These are phyloP conservation scores for Microbotryum lychnidis-dioicae DNA, from an alignment of 1,284 basidiomycete genomes.

Conservation along the genomic window DNA sequence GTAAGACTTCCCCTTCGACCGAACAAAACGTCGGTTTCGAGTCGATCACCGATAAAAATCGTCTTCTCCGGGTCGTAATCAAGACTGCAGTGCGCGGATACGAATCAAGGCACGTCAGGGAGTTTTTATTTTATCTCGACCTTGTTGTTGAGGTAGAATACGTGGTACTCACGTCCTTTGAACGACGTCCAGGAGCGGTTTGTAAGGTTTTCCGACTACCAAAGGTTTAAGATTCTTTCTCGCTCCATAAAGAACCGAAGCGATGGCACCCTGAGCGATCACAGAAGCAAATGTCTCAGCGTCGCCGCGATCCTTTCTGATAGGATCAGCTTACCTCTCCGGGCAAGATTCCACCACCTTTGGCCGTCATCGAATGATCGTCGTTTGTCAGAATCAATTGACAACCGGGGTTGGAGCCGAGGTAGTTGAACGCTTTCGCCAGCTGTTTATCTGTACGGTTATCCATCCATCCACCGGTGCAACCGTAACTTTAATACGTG, in stretches of 20 bases:
- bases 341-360: background rate
- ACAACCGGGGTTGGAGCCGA: conserved; percentile 60
- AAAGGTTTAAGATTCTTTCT: conserved; percentile 53
- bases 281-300: background rate
- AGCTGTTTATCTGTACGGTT: conserved; percentile 62
- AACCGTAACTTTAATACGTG: no score
- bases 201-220: conserved; percentile 83
- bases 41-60: conserved; percentile 90
- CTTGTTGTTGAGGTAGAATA: no score
- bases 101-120: background rate
- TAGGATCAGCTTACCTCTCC: conserved; percentile 1
- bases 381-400: conserved; percentile 86
- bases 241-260: conserved; percentile 69
- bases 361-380: conserved; percentile 60
- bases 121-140: background rate
- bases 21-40: conserved; percentile 91
- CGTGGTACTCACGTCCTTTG: conserved; percentile 63
- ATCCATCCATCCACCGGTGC: no score
- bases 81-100: background rate
- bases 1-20: conserved; percentile 69
- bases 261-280: conserved; percentile 59
- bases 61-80: conserved; percentile 74
- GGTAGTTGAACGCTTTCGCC: conserved; percentile 85
- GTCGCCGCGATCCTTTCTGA: no score
- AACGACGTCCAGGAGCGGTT: conserved; percentile 90